Evolutionary conservation across 2,329 filamentous ascomycete species (phyloP), one percentile per base, ranked within the genome.

Genomic region (Aspergillus alliaceus): DNA sequence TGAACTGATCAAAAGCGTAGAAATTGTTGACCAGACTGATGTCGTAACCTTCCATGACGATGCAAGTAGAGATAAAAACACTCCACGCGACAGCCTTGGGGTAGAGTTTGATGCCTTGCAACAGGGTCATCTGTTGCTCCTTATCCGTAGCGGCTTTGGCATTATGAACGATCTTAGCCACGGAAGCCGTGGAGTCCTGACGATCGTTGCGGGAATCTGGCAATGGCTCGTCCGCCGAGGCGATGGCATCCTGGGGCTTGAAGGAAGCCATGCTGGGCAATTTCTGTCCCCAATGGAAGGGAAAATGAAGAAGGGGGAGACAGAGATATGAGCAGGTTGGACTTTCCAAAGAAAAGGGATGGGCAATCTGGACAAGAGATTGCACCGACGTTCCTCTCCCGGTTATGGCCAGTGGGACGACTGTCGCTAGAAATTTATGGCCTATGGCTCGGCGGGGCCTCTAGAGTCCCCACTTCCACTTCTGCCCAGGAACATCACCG

Each of bases 41-140:
- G 70, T 96, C 91, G 77, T 93, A 96, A 32, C 90, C 91, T 74
- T 96, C 91, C 92, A 96, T 96, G 67, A 85, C 86, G 68, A 96
- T 95, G 71, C 90, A 93, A 0, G 90, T 93, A n/a, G 89, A 93
- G 73, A 96, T 93, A 58, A 96, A 79, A 51, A 96, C 69, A 66
- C 87, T 91, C 90, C 91, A 96, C 22, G 79, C 83, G 56, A 96
- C 87, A 22, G 92, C 92, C 78, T 96, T 93, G 57, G 91, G 91
- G 70, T 96, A 96, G 25, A 95, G 81, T 69, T 81, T 86, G 72
- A 96, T 82, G 60, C 90, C 91, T 77, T 96, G 86, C 71, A 84
- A 69, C 57, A 96, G 78, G 47, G 83, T 89, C 88, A 91, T 91
- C 14, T 78, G 81, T 64, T 86, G 87, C 58, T 79, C 77, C 64